Evolutionary conservation across 148 eudicot species (phyloP).

Genomic region (Gaultheria prostrata): DNA sequence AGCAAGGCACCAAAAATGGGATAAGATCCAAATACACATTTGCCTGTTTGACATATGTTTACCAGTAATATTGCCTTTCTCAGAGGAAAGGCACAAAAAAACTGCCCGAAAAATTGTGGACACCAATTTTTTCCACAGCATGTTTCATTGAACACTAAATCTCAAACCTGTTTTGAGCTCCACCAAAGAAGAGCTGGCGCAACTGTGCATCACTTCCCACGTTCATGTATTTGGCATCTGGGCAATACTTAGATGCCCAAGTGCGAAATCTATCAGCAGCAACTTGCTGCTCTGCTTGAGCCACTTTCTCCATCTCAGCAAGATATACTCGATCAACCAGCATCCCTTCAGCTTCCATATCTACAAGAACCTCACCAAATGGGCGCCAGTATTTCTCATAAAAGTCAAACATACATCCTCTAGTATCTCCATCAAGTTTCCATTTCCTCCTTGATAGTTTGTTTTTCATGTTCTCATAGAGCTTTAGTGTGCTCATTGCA

Average conservation of each 20-base stretch:
- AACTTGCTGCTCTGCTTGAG: slow-evolving; percentile 71
- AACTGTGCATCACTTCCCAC: slow-evolving; percentile 94
- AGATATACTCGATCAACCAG: slow-evolving; percentile 83
- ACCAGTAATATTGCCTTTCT: not conserved
- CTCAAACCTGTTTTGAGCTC: slow-evolving; percentile 68
- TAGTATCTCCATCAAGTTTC: slow-evolving; percentile 45
- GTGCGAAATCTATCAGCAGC: slow-evolving; percentile 81
- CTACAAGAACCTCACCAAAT: slow-evolving; percentile 82
- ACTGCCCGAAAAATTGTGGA: not conserved
- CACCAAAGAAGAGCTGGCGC: slow-evolving; percentile 88
- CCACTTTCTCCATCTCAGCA: slow-evolving; percentile 85
- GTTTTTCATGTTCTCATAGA: slow-evolving; percentile 72
- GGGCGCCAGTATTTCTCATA: slow-evolving; percentile 84
- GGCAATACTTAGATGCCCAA: slow-evolving; percentile 88
- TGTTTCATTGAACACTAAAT: not conserved
- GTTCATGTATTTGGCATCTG: slow-evolving; percentile 88
- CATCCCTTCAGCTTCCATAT: slow-evolving; percentile 97
- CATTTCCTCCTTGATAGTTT: slow-evolving; percentile 59
- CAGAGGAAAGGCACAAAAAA: not conserved
- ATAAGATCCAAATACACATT: not conserved
- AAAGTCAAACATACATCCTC: slow-evolving; percentile 68
- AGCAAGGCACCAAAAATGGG: not conserved
- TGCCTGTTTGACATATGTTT: not conserved
- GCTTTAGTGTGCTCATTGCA: slow-evolving; percentile 82
- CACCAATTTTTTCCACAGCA: not conserved